A percentile compares a stretch with the other conserved stretches of the same genome.
These are phyloP conservation scores for Jacaranda copaia DNA, from an alignment of 257 asterid genomes.

Conservation along the genomic window DNA sequence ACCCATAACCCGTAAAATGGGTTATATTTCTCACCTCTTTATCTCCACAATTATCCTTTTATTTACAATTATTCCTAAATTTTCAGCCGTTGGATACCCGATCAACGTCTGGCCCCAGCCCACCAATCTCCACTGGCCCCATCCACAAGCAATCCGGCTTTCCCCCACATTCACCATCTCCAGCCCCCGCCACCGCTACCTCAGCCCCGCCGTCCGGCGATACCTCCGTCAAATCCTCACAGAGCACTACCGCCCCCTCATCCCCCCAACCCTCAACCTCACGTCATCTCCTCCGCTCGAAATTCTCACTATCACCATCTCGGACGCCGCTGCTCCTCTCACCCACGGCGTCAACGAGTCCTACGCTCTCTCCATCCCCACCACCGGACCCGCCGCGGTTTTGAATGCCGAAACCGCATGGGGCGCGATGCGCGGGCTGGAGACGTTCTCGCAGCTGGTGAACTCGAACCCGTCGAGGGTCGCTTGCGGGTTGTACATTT, in stretches of 20 bases:
- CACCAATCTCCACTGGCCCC: conserved; percentile 64
- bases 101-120: conserved; percentile 89
- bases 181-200: conserved; percentile 51
- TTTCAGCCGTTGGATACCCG: conserved; percentile 59
- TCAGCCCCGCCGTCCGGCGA: conserved; percentile 60
- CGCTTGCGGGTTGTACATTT: conserved; percentile 54
- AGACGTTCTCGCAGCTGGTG: conserved; percentile 78
- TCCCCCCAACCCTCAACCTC: conserved; percentile 58
- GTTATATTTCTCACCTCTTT: not conserved
- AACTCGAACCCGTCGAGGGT: conserved; percentile 48
- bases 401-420: conserved; percentile 61
- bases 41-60: not conserved
- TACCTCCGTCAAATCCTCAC: conserved; percentile 48
- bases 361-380: conserved; percentile 59
- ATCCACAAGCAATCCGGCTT: conserved; percentile 53
- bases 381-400: conserved; percentile 41
- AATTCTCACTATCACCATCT: conserved; percentile 46
- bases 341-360: conserved; percentile 77
- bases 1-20: not conserved
- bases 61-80: conserved; percentile 1
- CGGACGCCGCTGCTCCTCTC: conserved; percentile 52
- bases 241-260: conserved; percentile 58
- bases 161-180: conserved; percentile 63
- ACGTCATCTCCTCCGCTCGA: conserved; percentile 52
- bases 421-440: conserved; percentile 93